Evolutionary conservation across 441 rosid genomes (phyloP).

Genomic region (Erysimum pusillum): DNA sequence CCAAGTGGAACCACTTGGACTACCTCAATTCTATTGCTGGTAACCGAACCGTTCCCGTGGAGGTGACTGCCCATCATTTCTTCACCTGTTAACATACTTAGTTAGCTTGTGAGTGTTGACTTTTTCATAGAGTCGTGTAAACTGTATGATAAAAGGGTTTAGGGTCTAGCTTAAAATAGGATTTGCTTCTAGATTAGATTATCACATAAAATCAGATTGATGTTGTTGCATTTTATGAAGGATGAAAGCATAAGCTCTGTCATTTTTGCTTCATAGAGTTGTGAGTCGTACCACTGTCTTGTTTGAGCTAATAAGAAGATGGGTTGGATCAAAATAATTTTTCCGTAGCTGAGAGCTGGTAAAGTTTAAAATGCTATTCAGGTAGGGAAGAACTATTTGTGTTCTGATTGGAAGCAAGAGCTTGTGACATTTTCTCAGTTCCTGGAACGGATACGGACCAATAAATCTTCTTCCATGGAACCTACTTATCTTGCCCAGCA

Average conservation of each 20-base stretch:
- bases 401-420: slow-evolving; percentile 97
- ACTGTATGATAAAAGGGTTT: slow-evolving; percentile 13
- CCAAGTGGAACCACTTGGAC: slow-evolving; percentile 87
- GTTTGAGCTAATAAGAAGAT: not conserved
- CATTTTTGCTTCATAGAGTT: not conserved
- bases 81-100: slow-evolving; percentile 1
- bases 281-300: not conserved
- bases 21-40: slow-evolving; percentile 84
- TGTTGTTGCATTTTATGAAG: not conserved
- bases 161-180: slow-evolving; percentile 3
- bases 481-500: slow-evolving; percentile 97
- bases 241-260: not conserved
- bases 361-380: slow-evolving; percentile 65
- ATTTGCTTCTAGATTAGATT: not conserved
- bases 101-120: slow-evolving; percentile 8
- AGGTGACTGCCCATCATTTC: slow-evolving; percentile 65
- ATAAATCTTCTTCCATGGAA: slow-evolving; percentile 49
- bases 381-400: slow-evolving; percentile 94
- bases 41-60: slow-evolving; percentile 94
- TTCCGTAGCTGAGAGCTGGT: slow-evolving; percentile 57
- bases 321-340: slow-evolving; percentile 12
- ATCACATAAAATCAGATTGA: not conserved
- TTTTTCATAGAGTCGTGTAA: not conserved
- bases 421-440: slow-evolving; percentile 90
- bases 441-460: slow-evolving; percentile 77